Conservation (phyloP, 495 filamentous ascomycete genomes). For the Daldinia bambusicola region DNA sequence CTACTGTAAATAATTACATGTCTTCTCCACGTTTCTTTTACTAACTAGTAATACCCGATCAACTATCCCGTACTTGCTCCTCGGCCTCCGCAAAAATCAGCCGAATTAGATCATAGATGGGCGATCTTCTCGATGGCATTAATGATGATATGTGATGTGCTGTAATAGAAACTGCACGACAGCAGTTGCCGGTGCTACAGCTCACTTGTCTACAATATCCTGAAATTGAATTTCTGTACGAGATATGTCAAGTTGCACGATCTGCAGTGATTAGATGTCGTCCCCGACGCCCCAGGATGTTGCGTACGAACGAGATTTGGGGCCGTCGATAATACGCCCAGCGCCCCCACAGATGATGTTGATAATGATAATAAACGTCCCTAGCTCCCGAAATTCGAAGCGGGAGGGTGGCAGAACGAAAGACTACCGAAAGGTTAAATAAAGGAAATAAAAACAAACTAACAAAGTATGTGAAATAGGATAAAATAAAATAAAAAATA, state of each 20-base stretch:
- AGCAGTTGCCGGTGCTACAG: neutral
- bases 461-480: too few relatives aligned
- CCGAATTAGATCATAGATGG: conserved; percentile 22
- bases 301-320: conserved; percentile 23
- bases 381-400: too few relatives aligned
- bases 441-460: too few relatives aligned
- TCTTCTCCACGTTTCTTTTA: neutral
- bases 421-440: too few relatives aligned
- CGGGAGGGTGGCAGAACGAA: too few relatives aligned
- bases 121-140: conserved; percentile 24
- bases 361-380: neutral
- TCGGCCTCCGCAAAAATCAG: conserved; percentile 8
- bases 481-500: too few relatives aligned
- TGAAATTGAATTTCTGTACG: conserved; percentile 1
- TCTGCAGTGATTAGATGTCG: conserved; percentile 11
- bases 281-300: conserved; percentile 2
- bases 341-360: conserved; percentile 31
- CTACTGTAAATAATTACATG: too few relatives aligned
- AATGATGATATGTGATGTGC: neutral
- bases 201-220: neutral
- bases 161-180: neutral
- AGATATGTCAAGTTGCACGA: conserved; percentile 33
- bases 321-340: neutral
- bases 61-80: neutral
- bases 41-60: neutral